A percentile compares a stretch with the other conserved stretches of the same genome.
Evolutionary conservation across 1,284 basidiomycete genomes (phyloP).

Genomic region (Golubevia pallescens): DNA sequence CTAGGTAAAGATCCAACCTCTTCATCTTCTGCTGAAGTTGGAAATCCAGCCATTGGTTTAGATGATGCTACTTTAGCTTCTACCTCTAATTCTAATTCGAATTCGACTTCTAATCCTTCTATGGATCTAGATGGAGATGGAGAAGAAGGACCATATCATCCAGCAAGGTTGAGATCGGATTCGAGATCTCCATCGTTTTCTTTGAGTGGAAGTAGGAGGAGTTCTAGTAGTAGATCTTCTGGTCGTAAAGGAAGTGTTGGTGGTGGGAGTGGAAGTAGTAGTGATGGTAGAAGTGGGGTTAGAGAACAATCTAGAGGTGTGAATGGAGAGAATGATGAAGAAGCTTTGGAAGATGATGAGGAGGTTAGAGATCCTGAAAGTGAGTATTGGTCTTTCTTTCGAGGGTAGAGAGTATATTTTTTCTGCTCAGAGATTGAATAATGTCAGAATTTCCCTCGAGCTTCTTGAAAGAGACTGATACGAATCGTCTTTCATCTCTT

Average conservation of each 20-base stretch:
- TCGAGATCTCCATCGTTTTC: constrained; percentile 28
- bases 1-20: constrained; percentile 8
- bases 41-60: constrained; percentile 30
- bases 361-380: constrained; percentile 45
- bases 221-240: constrained; percentile 35
- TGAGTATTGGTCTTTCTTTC: constrained; percentile 11
- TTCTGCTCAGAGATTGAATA: background rate
- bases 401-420: background rate
- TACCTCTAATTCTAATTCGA: constrained; percentile 11
- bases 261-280: constrained; percentile 15
- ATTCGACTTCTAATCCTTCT: background rate
- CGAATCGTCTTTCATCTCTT: background rate
- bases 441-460: background rate
- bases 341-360: constrained; percentile 25
- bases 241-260: constrained; percentile 6
- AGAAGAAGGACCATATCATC: background rate
- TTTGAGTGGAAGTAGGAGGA: constrained; percentile 32
- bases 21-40: constrained; percentile 8
- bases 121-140: constrained; percentile 8
- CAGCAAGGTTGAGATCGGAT: background rate
- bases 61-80: constrained; percentile 36
- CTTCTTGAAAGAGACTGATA: background rate
- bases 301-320: constrained; percentile 29
- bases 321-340: constrained; percentile 23
- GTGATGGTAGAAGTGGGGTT: constrained; percentile 27